Evolutionary conservation across 495 filamentous ascomycete genomes (phyloP).

Genomic region (Neurospora sp.): DNA sequence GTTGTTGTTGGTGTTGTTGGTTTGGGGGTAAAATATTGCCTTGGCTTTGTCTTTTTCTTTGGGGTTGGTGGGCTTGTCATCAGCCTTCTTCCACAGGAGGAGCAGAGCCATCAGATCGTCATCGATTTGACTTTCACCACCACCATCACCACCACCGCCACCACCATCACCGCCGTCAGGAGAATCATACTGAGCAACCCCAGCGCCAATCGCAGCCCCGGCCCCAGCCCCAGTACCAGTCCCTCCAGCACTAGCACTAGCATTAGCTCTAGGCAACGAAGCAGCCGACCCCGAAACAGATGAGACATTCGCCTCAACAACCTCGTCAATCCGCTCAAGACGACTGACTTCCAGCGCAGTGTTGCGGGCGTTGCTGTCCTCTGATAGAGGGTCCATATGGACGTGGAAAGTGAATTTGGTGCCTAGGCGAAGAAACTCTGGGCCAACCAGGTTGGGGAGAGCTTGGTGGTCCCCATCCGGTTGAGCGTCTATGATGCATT

Average conservation of each 20-base stretch:
- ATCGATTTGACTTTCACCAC: not conserved
- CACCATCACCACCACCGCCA: not conserved
- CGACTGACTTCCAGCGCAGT: constrained; percentile 18
- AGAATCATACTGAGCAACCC: not conserved
- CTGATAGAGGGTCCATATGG: constrained; percentile 12
- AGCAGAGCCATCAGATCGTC: not conserved
- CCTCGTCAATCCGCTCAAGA: constrained; percentile 20
- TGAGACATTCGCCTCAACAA: not conserved
- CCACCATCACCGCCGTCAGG: not conserved
- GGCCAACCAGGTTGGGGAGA: not conserved
- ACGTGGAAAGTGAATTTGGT: constrained; percentile 26
- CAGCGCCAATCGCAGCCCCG: not conserved
- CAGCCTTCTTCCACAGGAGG: not conserved
- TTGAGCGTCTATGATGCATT: constrained; percentile 14
- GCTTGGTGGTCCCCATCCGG: not conserved
- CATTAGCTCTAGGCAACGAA: not conserved
- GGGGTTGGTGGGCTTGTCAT: not conserved
- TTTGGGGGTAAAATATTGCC: too few relatives aligned
- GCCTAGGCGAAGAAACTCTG: constrained; percentile 12
- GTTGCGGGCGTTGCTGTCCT: not conserved
- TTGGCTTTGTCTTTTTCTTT: not conserved
- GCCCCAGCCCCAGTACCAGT: not conserved
- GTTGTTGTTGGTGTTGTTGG: too few relatives aligned
- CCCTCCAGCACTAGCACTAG: not conserved
- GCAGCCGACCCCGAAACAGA: not conserved